phyloP scores from a whole-genome alignment of 139 green algal genomes.

The Haematococcus lacustris region DNA sequence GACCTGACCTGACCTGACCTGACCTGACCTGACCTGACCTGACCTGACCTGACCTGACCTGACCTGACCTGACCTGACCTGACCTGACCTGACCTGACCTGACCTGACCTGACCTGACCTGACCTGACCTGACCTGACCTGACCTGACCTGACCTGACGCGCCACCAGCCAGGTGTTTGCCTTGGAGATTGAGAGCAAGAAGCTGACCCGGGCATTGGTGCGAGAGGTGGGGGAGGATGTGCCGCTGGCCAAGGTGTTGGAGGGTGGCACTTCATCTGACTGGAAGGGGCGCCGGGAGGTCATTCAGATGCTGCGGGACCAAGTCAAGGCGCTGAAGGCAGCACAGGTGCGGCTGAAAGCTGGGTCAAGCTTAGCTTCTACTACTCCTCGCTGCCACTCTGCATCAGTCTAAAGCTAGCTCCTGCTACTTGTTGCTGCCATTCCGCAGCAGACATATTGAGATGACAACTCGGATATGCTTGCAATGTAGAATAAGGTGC shows the following conservation, averaged over 20 bases:
- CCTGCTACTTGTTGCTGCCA: too few species aligned
- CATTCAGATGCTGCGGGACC: constrained; percentile 48
- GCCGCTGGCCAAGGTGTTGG: constrained; percentile 32
- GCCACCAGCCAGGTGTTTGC: constrained; percentile 28
- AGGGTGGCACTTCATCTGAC: constrained; percentile 10
- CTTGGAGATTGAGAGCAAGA: constrained; percentile 49
- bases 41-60: not conserved
- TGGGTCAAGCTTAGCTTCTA: not conserved
- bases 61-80: not conserved
- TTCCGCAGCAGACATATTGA: not conserved
- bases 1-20: too few species aligned
- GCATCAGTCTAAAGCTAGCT: not conserved
- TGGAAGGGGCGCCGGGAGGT: constrained; percentile 55
- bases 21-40: too few species aligned
- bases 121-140: not conserved
- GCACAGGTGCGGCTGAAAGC: not conserved
- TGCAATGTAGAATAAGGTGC: too few species aligned
- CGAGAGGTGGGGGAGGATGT: constrained; percentile 57
- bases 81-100: not conserved
- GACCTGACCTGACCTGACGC: too few species aligned
- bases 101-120: not conserved
- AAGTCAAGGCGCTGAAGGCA: constrained; percentile 35
- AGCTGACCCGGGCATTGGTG: constrained; percentile 43
- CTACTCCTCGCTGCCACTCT: not conserved
- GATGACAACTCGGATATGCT: too few species aligned